Percentiles rank a stretch among this genome's conserved stretches.
Conservation (phyloP, 495 filamentous ascomycete genomes). For the Hypoxylon trugodes region DNA sequence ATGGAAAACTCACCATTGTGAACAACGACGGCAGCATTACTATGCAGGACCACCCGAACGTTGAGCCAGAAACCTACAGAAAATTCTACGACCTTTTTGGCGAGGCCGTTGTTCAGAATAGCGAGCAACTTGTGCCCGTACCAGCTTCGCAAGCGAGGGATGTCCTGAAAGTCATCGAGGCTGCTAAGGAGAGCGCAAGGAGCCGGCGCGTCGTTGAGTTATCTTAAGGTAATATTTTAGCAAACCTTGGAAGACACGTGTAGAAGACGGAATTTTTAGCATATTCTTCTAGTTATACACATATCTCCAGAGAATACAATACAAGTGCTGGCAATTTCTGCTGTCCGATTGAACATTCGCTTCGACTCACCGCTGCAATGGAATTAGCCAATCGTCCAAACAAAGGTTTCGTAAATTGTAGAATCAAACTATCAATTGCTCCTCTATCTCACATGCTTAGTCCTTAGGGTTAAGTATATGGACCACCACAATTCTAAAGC, state of each 20-base stretch:
- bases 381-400: too few relatives aligned
- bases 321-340: too few relatives aligned
- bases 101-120: constrained; percentile 67
- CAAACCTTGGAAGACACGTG: not conserved
- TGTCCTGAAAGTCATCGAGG: constrained; percentile 79
- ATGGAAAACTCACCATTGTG: constrained; percentile 53
- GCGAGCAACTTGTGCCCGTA: constrained; percentile 70
- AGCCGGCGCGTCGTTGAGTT: constrained; percentile 68
- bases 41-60: constrained; percentile 62
- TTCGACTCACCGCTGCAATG: too few relatives aligned
- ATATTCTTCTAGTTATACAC: too few relatives aligned
- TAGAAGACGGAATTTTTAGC: too few relatives aligned
- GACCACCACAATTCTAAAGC: too few relatives aligned
- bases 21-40: constrained; percentile 48
- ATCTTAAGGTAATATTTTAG: not conserved
- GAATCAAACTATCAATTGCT: too few relatives aligned
- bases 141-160: constrained; percentile 74
- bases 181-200: constrained; percentile 71
- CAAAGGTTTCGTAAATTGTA: too few relatives aligned
- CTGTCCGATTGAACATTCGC: too few relatives aligned
- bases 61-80: constrained; percentile 74
- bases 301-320: too few relatives aligned
- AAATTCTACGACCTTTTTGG: constrained; percentile 77
- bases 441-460: too few relatives aligned
- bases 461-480: too few relatives aligned